These are phyloP conservation scores for Tetrahymena thermophila DNA, from an alignment of 73 alveolate species.

Conservation along the genomic window DNA sequence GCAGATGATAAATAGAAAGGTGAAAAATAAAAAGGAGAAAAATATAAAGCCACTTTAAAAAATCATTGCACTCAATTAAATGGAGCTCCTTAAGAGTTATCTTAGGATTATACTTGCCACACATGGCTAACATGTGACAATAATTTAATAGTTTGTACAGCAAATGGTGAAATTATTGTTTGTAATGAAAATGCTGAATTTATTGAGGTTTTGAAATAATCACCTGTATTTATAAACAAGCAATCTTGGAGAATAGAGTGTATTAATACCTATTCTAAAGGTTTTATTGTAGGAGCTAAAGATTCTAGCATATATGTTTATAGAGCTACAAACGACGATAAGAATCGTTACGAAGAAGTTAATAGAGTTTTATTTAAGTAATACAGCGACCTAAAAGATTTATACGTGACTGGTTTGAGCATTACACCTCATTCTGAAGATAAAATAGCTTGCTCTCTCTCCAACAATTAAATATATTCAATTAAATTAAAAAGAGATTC, in stretches of 20 bases:
- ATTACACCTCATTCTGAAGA: constrained; percentile 37
- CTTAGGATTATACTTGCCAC: constrained; percentile 39
- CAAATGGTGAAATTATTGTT: constrained; percentile 23
- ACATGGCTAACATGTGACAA: constrained; percentile 31
- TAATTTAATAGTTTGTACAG: constrained; percentile 31
- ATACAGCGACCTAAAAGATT: constrained; percentile 12
- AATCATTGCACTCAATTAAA: neutral
- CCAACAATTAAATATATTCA: constrained; percentile 14
- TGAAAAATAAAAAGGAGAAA: neutral
- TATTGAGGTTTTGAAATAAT: neutral
- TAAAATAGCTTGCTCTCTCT: constrained; percentile 13
- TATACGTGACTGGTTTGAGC: constrained; percentile 12
- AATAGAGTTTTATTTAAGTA: constrained; percentile 2
- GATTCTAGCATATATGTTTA: constrained; percentile 50
- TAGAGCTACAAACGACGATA: constrained; percentile 49
- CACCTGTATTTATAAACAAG: neutral
- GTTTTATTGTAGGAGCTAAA: constrained; percentile 63
- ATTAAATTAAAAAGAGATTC: constrained; percentile 19
- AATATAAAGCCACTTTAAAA: constrained; percentile 7
- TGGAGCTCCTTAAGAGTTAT: constrained; percentile 34
- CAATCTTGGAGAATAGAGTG: constrained; percentile 41
- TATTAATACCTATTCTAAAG: constrained; percentile 49
- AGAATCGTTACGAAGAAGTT: constrained; percentile 16
- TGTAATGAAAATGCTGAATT: constrained; percentile 35
- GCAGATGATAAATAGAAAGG: neutral